Base-by-base conservation (phyloP, 2,329 filamentous ascomycete species). In the Trichoderma sp. region DNA sequence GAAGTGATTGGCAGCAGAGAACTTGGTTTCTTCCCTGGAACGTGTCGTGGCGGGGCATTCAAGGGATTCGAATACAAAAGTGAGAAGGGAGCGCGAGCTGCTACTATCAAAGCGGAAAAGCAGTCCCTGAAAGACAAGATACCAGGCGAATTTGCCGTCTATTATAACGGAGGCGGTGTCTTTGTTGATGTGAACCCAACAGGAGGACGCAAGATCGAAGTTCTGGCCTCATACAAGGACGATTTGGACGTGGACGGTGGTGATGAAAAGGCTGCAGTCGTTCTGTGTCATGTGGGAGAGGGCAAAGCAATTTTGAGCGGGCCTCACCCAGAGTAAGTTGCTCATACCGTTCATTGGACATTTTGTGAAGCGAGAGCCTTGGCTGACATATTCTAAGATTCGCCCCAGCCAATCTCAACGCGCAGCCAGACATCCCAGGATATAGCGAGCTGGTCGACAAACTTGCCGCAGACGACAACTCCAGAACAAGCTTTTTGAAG, bases 101-200 rank as follows among this genome's bases (percentile, higher is more conserved):
- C 90, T 0, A 85, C 87, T 71, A 76, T 98, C 59, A 87, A 85
- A 67, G 89, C 96, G 13, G 84, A 88, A 13, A 89, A 88, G 74
- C 85, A 85, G 2, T 84, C 85, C 0, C 88, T 97, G 72, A 80
- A 82, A 0, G 86, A 84, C 0, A 81, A 83, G 4, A 79, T 92
- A 1, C 88, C 91, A 0, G 86, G 89, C 1, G 84, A 85, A 1
- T 93, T 97, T 72, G 85, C 86, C 68, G 91, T 90, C 15, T 99
- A 99, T 79, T 98, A 95, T 80, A 99, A 99, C 76, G 96, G 96
- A 1, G 96, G 96, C 1, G 95, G 96, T 4, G 90, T 97, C 1
- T 99, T 98, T 82, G 93, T 97, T 1, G 91, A 96, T 81, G 91
- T 92, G 1, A 85, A 87, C 3, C 88, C 86, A 58, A 85, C 89